Evolutionary conservation across 768 basidiomycete species (phyloP), one percentile per base, ranked within the genome.

Genomic region (Amanita exitialis): DNA sequence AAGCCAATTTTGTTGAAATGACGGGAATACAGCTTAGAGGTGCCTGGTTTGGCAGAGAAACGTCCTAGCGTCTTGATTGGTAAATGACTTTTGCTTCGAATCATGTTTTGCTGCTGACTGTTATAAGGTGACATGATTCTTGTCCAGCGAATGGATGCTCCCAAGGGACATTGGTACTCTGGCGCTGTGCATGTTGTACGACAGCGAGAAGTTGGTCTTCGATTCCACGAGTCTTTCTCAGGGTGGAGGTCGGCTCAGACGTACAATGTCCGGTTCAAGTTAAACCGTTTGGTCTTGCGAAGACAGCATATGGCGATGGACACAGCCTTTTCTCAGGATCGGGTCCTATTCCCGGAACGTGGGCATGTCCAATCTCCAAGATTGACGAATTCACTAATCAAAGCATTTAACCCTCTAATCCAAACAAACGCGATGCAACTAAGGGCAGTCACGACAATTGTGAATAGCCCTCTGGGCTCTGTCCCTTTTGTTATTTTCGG

Each of bases 401-500:
- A 54, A 23, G 56, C 69, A 0, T 64, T 64, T 53, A 80, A 84
- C 53, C 54, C 63, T 0, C 58, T 74, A 8, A 70, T 84, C 38
- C 61, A 62, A 1, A 53, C 54, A 0, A 83, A 85, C 59, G 52
- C 59, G 0, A 65, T 70, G 34, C 80, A 82, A 54, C 55, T 73
- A 5, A 67, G 67, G 49, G 76, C 80, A 0, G 76, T 83, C 0
- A 57, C 62, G 4, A 68, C 75, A 0, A 77, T 83, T 39, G 59
- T 72, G 3, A 54, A 63, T 30, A 70, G 67, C 30, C 61, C 66
- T 12, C 64, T 69, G 0, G 79, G 81, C 0, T 68, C 73, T 4
- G 59, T 69, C 1, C 82, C 81, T 0, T 83, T 83, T 55, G 62
- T 80, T 12, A 66, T 83, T 13, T 83, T 79, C 60, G 82, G 81